Base-by-base conservation (phyloP, 805 yeast genomes). In the Ogataea wickerhamii region DNA sequence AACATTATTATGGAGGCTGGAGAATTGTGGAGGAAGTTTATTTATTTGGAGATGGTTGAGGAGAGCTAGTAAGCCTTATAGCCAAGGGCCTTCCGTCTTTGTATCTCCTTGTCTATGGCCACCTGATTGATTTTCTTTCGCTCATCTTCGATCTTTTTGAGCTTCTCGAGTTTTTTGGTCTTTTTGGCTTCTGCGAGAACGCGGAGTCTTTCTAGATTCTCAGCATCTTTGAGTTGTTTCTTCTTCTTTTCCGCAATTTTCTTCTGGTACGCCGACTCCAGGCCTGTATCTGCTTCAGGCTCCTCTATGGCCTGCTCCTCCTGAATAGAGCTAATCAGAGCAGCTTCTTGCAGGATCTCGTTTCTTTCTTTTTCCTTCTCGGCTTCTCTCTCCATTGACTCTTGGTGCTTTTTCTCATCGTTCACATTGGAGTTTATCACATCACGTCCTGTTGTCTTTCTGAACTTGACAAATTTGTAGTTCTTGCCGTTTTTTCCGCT, bases 11-110 rank as follows among this genome's bases (percentile, higher is more conserved):
- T 67, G 38, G 89, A 82, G 56, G 89, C 94, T 2, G 95, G 95
- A 22, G 95, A 87, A 53, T 67, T 84, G 29, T 87, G 95, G 95
- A 69, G 96, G 47, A 82, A 79, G 51, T 85, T 91, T 86, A 63
- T 84, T 27, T 85, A 78, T 70, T 62, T 67, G 40, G 84, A 78
- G 55, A 64, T 73, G 48, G 67, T 72, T 49, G 82, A 77, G 14
- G 61, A 65, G 11, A 40, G 43, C 32, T 43, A 38, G 42, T 29
- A 13, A 12, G 16, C n/a, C 22, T 10, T 26, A 32, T 18, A 28
- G n/a, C 40, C 44, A 33, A 40, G 36, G 34, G 48, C 38, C 37
- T 54, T 48, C 34, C 57, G 51, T 48, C 64, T 48, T 26, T 49
- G 55, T 16, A 43, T 45, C 41, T 59, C 62, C 26, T 52, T 53